These are phyloP conservation scores for Alternaria sp. DNA, from an alignment of 2,329 filamentous ascomycete species.

Conservation along the genomic window DNA sequence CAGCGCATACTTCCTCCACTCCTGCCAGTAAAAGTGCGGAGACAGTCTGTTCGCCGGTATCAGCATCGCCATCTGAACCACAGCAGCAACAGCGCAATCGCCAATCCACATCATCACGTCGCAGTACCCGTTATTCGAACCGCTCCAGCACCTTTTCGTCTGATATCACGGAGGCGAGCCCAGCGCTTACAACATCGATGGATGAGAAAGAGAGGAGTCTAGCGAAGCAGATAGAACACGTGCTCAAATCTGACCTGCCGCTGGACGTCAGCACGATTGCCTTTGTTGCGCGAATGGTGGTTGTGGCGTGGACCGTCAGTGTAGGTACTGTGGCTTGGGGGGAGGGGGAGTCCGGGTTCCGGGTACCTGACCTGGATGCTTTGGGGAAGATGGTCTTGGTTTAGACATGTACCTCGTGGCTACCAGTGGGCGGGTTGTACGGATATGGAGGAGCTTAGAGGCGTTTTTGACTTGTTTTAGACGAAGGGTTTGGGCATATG, in stretches of 20 bases:
- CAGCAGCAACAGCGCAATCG: conserved; percentile 9
- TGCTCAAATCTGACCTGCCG: conserved; percentile 37
- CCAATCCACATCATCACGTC: neutral
- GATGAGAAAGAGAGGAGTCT: conserved; percentile 17
- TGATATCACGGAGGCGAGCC: neutral
- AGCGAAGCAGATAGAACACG: conserved; percentile 28
- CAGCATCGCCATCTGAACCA: neutral
- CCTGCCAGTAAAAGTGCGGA: neutral
- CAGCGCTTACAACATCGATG: neutral
- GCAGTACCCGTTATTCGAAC: conserved; percentile 3
- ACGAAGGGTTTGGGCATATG: neutral
- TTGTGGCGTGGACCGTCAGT: conserved; percentile 43
- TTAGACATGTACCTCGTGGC: neutral
- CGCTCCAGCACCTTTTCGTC: conserved; percentile 7
- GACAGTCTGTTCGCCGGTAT: neutral
- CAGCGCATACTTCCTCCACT: conserved; percentile 2
- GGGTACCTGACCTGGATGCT: conserved; percentile 11
- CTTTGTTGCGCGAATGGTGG: conserved; percentile 32
- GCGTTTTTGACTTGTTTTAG: neutral
- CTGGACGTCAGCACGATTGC: conserved; percentile 32
- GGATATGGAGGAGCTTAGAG: neutral
- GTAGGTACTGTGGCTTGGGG: conserved; percentile 36
- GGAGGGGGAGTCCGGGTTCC: conserved; percentile 23
- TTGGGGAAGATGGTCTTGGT: conserved; percentile 17
- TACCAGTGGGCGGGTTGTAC: neutral